Base-by-base conservation (phyloP, 805 yeast species). In the Monosporozyma servazzii region DNA sequence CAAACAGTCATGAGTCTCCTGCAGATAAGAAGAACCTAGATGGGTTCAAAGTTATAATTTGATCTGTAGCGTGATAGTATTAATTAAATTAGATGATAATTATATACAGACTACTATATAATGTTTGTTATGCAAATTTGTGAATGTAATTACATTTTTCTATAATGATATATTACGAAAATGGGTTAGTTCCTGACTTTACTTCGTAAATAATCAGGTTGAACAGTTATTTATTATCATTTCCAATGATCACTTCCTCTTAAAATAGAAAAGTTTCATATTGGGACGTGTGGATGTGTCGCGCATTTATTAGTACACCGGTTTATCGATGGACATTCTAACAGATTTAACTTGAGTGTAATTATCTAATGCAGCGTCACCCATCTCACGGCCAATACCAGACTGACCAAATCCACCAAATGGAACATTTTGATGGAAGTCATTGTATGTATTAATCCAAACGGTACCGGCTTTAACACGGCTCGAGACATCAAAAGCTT, bases 361-460 rank as follows among this genome's bases (percentile, higher is more conserved):
- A 69, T 82, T 84, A 54, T 84, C 86, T 63, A 91, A 71, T 52
- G 95, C 95, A 57, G 88, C 90, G 54, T 78, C 79, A 63, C 96
- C 96, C 78, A 89, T 81, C 75, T 91, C 96, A 70, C 95, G 81
- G 65, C 98, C 97, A 55, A 85, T 75, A 70, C 98, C 98, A 53
- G 93, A 83, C 77, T 82, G 81, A 70, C 88, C 88, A 75, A 76
- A 86, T 45, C 96, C 96, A 62, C 96, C 96, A 70, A 90, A 90
- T 64, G 96, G 96, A 69, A 90, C 85, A 69, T 79, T 76, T 64
- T 76, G 84, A 71, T 89, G 89, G 78, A 88, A 84, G 65, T 87
- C 93, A 71, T 89, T 89, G 71, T 88, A 84, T 53, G 89, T 81
- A 80, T 90, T 90, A 59, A 89, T 79, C 91, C 96, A 91, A 58